These are phyloP conservation scores for Vitis cinerea DNA, from an alignment of 164 flowering plant genomes.

Conservation along the genomic window DNA sequence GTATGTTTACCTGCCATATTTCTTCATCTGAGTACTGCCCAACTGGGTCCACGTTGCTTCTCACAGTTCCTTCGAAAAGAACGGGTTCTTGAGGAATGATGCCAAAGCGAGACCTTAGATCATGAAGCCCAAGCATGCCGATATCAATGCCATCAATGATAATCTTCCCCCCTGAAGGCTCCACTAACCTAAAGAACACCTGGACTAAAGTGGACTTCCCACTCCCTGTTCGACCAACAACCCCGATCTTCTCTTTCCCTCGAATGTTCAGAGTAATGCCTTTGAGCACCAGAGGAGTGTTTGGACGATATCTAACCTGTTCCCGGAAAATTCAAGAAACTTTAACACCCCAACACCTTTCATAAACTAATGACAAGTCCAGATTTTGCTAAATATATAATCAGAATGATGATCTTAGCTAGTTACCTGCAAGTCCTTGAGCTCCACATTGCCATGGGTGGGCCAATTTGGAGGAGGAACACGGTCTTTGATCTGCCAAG, in stretches of 20 bases:
- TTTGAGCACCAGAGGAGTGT: constrained; percentile 82
- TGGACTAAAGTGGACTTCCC: constrained; percentile 94
- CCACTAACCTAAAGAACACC: constrained; percentile 83
- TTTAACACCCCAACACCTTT: too few species aligned
- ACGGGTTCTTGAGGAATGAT: constrained; percentile 99
- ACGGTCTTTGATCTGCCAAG: constrained; percentile 59
- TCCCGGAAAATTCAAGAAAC: background rate
- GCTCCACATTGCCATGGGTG: constrained; percentile 62
- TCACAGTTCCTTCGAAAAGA: constrained; percentile 89
- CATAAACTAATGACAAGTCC: too few species aligned
- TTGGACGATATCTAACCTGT: constrained; percentile 91
- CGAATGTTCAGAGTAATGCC: constrained; percentile 66
- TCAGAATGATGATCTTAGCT: background rate
- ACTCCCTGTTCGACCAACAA: constrained; percentile 96
- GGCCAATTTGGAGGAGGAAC: constrained; percentile 83
- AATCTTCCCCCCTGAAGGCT: constrained; percentile 79
- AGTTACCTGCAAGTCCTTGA: constrained; percentile 70
- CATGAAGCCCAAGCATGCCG: constrained; percentile 72
- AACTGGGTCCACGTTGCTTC: constrained; percentile 88
- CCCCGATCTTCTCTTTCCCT: constrained; percentile 94
- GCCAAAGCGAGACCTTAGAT: constrained; percentile 88
- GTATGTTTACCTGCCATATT: constrained; percentile 77
- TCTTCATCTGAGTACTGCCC: constrained; percentile 82
- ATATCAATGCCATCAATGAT: constrained; percentile 79
- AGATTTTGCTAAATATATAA: background rate